phyloP scores from a whole-genome alignment of 208 protist species.

The Acanthamoeba triangularis region DNA sequence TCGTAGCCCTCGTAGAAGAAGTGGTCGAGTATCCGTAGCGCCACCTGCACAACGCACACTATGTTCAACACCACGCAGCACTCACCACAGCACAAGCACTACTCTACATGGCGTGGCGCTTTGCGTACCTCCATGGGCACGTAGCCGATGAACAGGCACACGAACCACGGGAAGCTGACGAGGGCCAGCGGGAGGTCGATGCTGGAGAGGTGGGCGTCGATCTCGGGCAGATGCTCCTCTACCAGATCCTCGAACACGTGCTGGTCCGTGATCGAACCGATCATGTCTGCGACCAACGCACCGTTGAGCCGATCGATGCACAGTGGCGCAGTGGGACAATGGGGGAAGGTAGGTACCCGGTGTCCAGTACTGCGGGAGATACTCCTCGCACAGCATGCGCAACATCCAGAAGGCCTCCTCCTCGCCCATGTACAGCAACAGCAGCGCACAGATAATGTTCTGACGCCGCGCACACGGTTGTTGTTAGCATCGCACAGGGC shows the following conservation, averaged over 20 bases:
- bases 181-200: constrained; percentile 36
- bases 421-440: constrained; percentile 67
- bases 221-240: constrained; percentile 45
- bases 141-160: constrained; percentile 77
- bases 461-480: background rate
- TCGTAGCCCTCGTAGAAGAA: constrained; percentile 52
- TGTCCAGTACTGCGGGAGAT: constrained; percentile 70
- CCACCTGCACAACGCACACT: constrained; percentile 71
- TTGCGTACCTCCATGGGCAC: constrained; percentile 39
- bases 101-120: too few relatives aligned
- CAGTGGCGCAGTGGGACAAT: background rate
- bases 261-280: constrained; percentile 72
- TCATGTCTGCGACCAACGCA: constrained; percentile 20
- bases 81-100: background rate
- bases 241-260: constrained; percentile 68
- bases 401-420: constrained; percentile 80
- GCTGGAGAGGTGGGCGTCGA: background rate
- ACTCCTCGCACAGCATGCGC: constrained; percentile 50
- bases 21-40: constrained; percentile 81
- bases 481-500: background rate
- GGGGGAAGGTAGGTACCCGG: constrained; percentile 30
- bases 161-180: constrained; percentile 72
- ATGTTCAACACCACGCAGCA: background rate
- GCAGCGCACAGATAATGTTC: constrained; percentile 68
- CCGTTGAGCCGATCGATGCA: background rate